A percentile compares a stretch with the other conserved stretches of the same genome.
phyloP scores from a whole-genome alignment of 2,329 filamentous ascomycete species.

The Colletotrichum orbiculare region DNA sequence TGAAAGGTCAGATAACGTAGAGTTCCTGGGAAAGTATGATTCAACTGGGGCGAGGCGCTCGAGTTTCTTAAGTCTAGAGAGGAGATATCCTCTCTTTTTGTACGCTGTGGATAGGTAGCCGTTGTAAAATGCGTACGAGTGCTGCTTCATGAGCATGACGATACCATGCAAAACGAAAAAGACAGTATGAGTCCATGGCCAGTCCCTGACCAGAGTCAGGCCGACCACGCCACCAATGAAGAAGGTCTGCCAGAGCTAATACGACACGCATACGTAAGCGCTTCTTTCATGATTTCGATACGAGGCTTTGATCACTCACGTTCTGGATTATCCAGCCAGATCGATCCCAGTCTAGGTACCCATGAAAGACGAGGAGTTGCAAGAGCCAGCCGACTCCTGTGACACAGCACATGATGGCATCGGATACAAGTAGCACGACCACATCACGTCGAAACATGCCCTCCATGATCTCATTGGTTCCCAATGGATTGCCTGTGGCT shows the following conservation, averaged over 20 bases:
- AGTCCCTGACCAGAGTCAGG: conserved; percentile 76
- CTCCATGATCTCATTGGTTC: conserved; percentile 77
- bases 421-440: conserved; percentile 68
- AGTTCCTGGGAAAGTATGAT: conserved; percentile 54
- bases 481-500: conserved; percentile 74
- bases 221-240: conserved; percentile 72
- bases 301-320: conserved; percentile 48
- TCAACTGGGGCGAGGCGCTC: conserved; percentile 61
- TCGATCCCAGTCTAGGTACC: conserved; percentile 74
- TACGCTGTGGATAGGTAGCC: conserved; percentile 75
- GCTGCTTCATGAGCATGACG: conserved; percentile 86
- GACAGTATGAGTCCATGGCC: conserved; percentile 86
- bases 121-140: conserved; percentile 83
- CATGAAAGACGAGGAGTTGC: conserved; percentile 69
- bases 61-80: conserved; percentile 65
- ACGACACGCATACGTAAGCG: not conserved
- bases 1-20: conserved; percentile 54
- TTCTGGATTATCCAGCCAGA: conserved; percentile 81
- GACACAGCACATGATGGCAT: conserved; percentile 74
- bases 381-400: conserved; percentile 74
- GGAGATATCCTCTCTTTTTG: conserved; percentile 58
- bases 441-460: conserved; percentile 71
- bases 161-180: conserved; percentile 81
- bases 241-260: conserved; percentile 72
- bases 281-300: not conserved